Evolutionary conservation across 352 stramenopile species (phyloP).

Genomic region (Phytopythium montanum): DNA sequence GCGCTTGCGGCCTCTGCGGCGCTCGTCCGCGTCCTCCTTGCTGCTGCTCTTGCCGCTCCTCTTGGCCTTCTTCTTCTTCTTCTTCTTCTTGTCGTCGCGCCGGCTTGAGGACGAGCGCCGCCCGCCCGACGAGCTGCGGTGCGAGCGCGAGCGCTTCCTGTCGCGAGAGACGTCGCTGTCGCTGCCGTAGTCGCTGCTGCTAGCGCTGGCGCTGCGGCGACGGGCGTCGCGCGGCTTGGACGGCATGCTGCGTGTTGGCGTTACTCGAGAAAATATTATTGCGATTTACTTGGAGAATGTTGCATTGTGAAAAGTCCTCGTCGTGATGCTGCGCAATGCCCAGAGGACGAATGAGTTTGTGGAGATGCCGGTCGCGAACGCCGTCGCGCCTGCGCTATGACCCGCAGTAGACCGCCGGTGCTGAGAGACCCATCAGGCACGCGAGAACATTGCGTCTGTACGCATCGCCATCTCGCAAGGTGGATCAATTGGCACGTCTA

Average conservation of each 20-base stretch:
- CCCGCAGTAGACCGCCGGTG: too few species aligned
- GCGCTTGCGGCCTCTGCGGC: not conserved
- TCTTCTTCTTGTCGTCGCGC: conserved; percentile 22
- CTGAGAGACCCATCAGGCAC: too few species aligned
- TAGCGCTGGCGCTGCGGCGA: not conserved
- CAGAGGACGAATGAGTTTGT: too few species aligned
- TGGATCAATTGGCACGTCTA: too few species aligned
- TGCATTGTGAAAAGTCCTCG: too few species aligned
- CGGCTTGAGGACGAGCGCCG: not conserved
- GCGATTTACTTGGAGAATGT: too few species aligned
- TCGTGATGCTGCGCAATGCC: too few species aligned
- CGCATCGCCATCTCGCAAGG: too few species aligned
- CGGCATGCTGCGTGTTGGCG: not conserved
- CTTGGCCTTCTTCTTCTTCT: conserved; percentile 15
- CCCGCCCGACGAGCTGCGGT: not conserved
- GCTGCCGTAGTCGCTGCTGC: not conserved
- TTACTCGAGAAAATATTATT: too few species aligned
- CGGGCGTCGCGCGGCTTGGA: not conserved
- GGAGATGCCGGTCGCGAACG: too few species aligned
- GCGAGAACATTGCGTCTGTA: too few species aligned
- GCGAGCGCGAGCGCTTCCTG: not conserved
- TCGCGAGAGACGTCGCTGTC: conserved; percentile 1
- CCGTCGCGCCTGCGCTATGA: too few species aligned
- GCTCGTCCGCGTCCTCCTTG: conserved; percentile 16
- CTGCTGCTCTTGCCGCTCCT: conserved; percentile 9